Conservation (phyloP, 2,329 filamentous ascomycete genomes). For the Lecanoromycetidae sp. region DNA sequence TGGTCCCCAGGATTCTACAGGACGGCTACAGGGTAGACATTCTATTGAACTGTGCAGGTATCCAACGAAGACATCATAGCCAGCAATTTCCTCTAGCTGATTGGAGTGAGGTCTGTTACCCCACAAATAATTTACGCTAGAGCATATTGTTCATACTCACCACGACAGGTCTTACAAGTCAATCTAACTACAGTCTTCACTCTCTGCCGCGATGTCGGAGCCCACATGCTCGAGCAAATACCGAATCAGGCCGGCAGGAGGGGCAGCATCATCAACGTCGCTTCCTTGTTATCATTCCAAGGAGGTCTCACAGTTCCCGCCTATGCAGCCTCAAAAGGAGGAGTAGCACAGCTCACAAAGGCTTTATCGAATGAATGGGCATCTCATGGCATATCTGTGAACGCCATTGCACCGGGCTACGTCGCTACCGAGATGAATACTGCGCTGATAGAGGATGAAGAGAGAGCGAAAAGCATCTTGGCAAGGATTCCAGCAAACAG, state of each 20-base stretch:
- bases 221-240: slow-evolving; percentile 40
- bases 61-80: slow-evolving; percentile 66
- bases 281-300: slow-evolving; percentile 26
- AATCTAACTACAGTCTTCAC: slow-evolving; percentile 76
- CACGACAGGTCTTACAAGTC: slow-evolving; percentile 58
- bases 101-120: slow-evolving; percentile 50
- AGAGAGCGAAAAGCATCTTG: slow-evolving; percentile 35
- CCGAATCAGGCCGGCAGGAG: slow-evolving; percentile 29
- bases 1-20: slow-evolving; percentile 29
- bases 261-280: slow-evolving; percentile 40
- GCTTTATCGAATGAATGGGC: slow-evolving; percentile 34
- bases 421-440: slow-evolving; percentile 39
- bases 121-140: not conserved
- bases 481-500: slow-evolving; percentile 42
- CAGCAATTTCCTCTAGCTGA: slow-evolving; percentile 64
- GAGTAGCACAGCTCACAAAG: slow-evolving; percentile 35
- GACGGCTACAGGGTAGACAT: slow-evolving; percentile 52
- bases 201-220: slow-evolving; percentile 31
- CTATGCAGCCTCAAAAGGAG: slow-evolving; percentile 38
- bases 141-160: slow-evolving; percentile 1
- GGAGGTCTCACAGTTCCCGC: slow-evolving; percentile 15
- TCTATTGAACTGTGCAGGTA: slow-evolving; percentile 75
- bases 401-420: slow-evolving; percentile 33
- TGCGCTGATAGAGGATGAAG: slow-evolving; percentile 36
- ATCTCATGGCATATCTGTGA: slow-evolving; percentile 29